phyloP scores from a whole-genome alignment of 257 asterid species.

The Nemophila menziesii region DNA sequence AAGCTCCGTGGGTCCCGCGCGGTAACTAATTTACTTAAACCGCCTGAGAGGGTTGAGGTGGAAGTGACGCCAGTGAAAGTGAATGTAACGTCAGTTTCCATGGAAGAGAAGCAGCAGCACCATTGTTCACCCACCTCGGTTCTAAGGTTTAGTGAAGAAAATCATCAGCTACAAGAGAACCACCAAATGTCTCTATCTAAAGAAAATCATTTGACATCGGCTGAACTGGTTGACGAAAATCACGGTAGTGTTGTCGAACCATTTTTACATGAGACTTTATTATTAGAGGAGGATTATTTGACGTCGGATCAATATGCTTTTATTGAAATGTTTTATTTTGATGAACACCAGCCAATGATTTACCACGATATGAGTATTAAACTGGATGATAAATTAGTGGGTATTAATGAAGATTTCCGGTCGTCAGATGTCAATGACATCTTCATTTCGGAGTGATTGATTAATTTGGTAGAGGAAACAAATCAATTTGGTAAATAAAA shows the following conservation, averaged over 20 bases:
- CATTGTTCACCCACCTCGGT: conserved; percentile 53
- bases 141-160: conserved; percentile 9
- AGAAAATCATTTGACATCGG: conserved; percentile 1
- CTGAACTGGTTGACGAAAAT: conserved; percentile 1
- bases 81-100: conserved; percentile 13
- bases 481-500: no score
- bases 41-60: conserved; percentile 15
- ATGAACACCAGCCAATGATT: conserved; percentile 30
- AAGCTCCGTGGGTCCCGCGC: conserved; percentile 46
- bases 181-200: background rate
- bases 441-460: conserved; percentile 7
- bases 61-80: background rate
- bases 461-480: background rate
- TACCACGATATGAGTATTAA: conserved; percentile 11
- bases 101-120: conserved; percentile 11
- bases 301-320: conserved; percentile 33
- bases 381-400: conserved; percentile 15
- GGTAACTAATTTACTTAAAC: conserved; percentile 33
- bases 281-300: conserved; percentile 13
- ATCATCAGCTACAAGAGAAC: background rate
- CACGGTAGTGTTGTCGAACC: background rate
- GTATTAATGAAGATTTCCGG: conserved; percentile 20
- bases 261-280: conserved; percentile 1
- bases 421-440: conserved; percentile 35
- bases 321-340: conserved; percentile 23